Conservation (phyloP, 331 rosid genomes). For the Saraca asoca region DNA sequence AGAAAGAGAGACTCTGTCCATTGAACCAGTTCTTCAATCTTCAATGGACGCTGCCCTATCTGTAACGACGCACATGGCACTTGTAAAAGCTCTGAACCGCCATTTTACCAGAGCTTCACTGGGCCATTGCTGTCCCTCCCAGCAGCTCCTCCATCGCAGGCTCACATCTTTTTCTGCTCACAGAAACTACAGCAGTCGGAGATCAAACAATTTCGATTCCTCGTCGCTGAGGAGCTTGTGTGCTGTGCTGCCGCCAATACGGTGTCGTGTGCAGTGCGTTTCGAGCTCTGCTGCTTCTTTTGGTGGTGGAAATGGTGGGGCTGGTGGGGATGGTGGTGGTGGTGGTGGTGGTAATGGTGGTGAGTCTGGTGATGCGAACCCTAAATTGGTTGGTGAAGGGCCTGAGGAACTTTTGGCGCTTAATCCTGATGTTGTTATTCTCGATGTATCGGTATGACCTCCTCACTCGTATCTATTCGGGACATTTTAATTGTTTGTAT, state of each 20-base stretch:
- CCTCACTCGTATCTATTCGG: conserved; percentile 21
- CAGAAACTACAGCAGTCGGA: conserved; percentile 34
- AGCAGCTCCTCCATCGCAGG: conserved; percentile 39
- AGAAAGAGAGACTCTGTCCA: not conserved
- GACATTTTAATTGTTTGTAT: not conserved
- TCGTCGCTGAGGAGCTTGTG: conserved; percentile 36
- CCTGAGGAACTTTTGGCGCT: conserved; percentile 54
- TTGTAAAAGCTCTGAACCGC: conserved; percentile 53
- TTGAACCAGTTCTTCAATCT: not conserved
- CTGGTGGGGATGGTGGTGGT: conserved; percentile 47
- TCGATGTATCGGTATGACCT: conserved; percentile 68
- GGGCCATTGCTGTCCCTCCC: conserved; percentile 29
- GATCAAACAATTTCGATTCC: conserved; percentile 13
- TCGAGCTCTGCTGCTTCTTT: conserved; percentile 59
- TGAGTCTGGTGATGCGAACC: conserved; percentile 49
- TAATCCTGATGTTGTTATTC: conserved; percentile 61
- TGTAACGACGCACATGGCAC: conserved; percentile 35
- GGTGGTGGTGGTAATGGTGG: conserved; percentile 62
- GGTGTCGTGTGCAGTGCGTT: conserved; percentile 45
- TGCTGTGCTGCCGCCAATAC: conserved; percentile 24
- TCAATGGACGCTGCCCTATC: conserved; percentile 58
- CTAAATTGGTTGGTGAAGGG: conserved; percentile 47
- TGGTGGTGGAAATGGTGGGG: conserved; percentile 60
- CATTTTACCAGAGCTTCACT: conserved; percentile 37
- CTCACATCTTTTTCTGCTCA: conserved; percentile 37